Evolutionary conservation across 2,329 filamentous ascomycete species (phyloP), one percentile per base, ranked within the genome.

Genomic region (Triangularia verruculosa): DNA sequence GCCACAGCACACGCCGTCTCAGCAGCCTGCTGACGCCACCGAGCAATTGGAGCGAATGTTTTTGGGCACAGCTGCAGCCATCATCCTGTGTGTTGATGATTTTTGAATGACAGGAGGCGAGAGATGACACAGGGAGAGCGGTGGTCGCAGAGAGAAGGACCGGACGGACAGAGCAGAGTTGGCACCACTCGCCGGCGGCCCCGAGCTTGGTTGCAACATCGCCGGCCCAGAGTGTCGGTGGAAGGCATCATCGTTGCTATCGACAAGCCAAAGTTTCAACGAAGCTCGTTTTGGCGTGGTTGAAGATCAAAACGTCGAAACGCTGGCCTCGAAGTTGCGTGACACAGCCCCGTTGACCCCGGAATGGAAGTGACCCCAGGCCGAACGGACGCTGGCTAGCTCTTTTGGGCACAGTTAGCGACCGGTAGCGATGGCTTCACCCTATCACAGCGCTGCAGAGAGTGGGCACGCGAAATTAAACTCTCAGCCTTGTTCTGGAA

Each of bases 401-500:
- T 60, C 62, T 62, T 15, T 15, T 39, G 39, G 24, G 59, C 57
- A 66, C 12, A 28, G 12, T 54, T 54, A 54, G 51, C 51, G 51
- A 54, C 51, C 25, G 12, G 51, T 28, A 24, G 51, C 25, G 25
- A 28, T 28, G 25, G 6, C 22, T 25, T 25, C 51, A 54, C 62
- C 67, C 67, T 68, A 70, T 68, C 65, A 39, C 51, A 39, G 63
- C 28, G 32, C 54, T 51, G 12, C 32, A 28, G 52, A 47, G 15
- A 59, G 56, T 63, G 64, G 63, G 51, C 39, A 64, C 65, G 65
- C 66, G 69, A 69, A 68, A 69, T 70, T 67, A 67, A 34, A 59
- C 65, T 13, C 39, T 64, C 64, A 68, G 67, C 65, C 64, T 66
- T 62, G 56, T 57, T 30, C 32, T 62, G 61, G 53, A 63, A 62